Percentiles rank a stretch among this genome's conserved stretches.
These are phyloP conservation scores for Schwanniomyces pseudopolymorphus DNA, from an alignment of 805 yeast genomes.

Conservation along the genomic window DNA sequence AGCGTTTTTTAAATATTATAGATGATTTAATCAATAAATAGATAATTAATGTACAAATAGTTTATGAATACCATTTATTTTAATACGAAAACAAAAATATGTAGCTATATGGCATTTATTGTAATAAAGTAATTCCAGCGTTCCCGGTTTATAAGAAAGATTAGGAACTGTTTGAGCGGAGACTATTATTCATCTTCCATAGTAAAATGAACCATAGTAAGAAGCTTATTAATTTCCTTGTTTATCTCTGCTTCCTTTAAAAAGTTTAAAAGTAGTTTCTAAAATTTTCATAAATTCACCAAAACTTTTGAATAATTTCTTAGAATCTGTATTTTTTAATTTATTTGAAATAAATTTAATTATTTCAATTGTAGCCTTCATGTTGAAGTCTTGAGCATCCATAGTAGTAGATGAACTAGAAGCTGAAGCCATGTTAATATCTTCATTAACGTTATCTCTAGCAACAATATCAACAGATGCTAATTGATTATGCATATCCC, in stretches of 20 bases:
- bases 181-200: no score
- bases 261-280: neutral
- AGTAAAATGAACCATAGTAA: no score
- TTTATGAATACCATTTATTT: neutral
- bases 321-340: neutral
- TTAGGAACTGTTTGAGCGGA: no score
- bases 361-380: neutral
- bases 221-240: neutral
- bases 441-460: neutral
- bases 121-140: no score
- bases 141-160: no score
- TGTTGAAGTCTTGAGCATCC: neutral
- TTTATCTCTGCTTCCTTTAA: neutral
- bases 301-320: neutral
- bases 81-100: neutral
- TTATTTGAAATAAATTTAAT: neutral
- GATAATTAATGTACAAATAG: neutral
- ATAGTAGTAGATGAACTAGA: neutral
- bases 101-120: neutral
- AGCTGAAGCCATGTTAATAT: neutral
- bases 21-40: neutral
- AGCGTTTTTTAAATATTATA: neutral
- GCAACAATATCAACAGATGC: neutral
- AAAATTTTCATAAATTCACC: neutral
- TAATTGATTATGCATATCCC: neutral